Evolutionary conservation across 352 stramenopile genomes (phyloP).

Genomic region (Globisporangium solare): DNA sequence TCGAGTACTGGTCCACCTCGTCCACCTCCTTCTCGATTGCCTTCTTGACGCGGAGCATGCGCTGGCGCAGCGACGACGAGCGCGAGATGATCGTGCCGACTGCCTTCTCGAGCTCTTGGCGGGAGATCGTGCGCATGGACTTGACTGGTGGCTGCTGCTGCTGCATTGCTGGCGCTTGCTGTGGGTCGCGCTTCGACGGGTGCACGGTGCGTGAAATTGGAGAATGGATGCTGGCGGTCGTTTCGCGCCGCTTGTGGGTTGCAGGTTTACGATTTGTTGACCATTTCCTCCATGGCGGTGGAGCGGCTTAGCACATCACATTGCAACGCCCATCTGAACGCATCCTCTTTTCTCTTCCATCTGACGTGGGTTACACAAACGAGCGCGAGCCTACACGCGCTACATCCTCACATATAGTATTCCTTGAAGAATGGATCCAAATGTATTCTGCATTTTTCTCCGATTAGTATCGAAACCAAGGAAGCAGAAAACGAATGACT

Average conservation of each 20-base stretch:
- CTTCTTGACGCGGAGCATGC: constrained; percentile 19
- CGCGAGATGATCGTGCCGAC: constrained; percentile 18
- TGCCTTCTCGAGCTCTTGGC: constrained; percentile 16
- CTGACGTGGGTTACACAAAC: background rate
- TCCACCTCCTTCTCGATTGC: constrained; percentile 18
- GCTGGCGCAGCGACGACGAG: constrained; percentile 18
- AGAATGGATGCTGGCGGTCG: constrained; percentile 4
- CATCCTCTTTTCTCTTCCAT: background rate
- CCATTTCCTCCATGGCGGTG: background rate
- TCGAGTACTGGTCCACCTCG: constrained; percentile 16
- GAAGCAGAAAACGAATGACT: background rate
- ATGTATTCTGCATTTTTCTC: no score
- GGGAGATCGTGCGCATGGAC: constrained; percentile 15
- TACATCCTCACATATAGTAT: background rate
- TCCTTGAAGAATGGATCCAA: background rate
- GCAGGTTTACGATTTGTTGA: constrained; percentile 5
- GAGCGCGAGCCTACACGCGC: background rate
- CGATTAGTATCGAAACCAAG: no score
- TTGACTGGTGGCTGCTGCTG: constrained; percentile 3
- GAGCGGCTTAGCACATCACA: background rate
- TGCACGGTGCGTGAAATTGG: background rate
- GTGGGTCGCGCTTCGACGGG: background rate
- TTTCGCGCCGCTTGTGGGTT: background rate
- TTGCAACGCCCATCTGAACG: background rate
- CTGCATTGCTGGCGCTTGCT: constrained; percentile 5